These are phyloP conservation scores for Inga leiocalycina DNA, from an alignment of 306 rosid species.

Conservation along the genomic window DNA sequence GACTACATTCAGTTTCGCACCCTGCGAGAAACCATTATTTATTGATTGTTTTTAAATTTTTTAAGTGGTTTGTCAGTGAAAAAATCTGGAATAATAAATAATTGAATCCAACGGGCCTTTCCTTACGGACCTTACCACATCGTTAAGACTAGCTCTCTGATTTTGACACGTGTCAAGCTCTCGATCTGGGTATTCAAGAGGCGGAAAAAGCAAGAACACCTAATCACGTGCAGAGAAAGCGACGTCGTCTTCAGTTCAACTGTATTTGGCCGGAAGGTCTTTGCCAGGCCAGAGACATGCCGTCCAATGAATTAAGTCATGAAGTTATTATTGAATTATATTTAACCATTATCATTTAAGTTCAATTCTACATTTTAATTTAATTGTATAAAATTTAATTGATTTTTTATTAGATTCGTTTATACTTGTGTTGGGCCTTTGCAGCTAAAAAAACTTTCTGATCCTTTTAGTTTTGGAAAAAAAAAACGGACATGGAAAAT, in stretches of 20 bases:
- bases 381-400: background rate
- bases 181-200: slow-evolving; percentile 21
- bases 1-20: slow-evolving; percentile 49
- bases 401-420: background rate
- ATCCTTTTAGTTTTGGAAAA: background rate
- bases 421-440: background rate
- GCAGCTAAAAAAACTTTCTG: background rate
- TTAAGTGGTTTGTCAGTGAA: background rate
- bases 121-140: slow-evolving; percentile 16
- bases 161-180: slow-evolving; percentile 38
- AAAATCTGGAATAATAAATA: slow-evolving; percentile 32
- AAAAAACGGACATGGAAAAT: no score
- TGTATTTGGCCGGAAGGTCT: background rate
- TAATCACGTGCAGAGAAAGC: background rate
- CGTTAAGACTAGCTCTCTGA: background rate
- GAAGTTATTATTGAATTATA: background rate
- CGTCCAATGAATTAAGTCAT: background rate
- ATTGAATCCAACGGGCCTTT: background rate
- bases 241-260: background rate
- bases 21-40: slow-evolving; percentile 5
- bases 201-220: background rate
- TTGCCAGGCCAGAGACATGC: background rate
- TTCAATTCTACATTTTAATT: background rate
- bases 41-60: background rate
- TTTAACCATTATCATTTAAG: background rate